Base-by-base conservation (phyloP, 345 rosid genomes). In the Eucalyptus globulus region DNA sequence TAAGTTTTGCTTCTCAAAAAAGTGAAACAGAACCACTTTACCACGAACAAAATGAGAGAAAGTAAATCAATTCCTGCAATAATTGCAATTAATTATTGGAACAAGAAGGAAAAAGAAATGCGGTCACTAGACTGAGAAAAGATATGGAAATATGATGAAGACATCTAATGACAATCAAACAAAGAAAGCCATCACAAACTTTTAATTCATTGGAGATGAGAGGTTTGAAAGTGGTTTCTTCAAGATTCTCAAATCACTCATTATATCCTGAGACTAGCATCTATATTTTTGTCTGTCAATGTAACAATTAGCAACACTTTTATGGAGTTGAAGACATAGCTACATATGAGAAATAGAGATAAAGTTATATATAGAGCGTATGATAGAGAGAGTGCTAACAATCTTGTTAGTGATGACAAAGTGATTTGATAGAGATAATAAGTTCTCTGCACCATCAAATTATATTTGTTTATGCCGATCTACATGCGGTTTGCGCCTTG, bases 401-500 rank as follows among this genome's bases (percentile, higher is more conserved):
- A 56, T 56, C 62, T 24, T 1, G 27, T 22, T 53, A 56, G 62
- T 0, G 0, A 56, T 9, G 62, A 22, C 62, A 9, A 22, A 9
- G 12, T 10, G 27, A 24, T 10, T 56, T 10, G 62, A 24, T 24
- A 56, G 62, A 24, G 29, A 56, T 56, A 22, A 56, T 5, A 24
- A 22, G 29, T 9, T 51, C 22, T 51, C 4, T 51, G 56, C 22
- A 0, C 22, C 56, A 51, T 17, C 0, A 0, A 51, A 51, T 51
- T 51, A 51, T 17, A 0, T 51, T 54, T 54, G 10, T 54, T 21
- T 54, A 21, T 21, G 60, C 27, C 5, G 11, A 54, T 54, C 5
- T 54, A 54, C 0, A 54, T 0, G 9, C 0, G 26, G 60, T 54
- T 54, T 54, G 27, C 26, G 11, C 0, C 60, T 54, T 54, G 60